Evolutionary conservation across 306 rosid genomes (phyloP).

Genomic region (Psophocarpus tetragonolobus): DNA sequence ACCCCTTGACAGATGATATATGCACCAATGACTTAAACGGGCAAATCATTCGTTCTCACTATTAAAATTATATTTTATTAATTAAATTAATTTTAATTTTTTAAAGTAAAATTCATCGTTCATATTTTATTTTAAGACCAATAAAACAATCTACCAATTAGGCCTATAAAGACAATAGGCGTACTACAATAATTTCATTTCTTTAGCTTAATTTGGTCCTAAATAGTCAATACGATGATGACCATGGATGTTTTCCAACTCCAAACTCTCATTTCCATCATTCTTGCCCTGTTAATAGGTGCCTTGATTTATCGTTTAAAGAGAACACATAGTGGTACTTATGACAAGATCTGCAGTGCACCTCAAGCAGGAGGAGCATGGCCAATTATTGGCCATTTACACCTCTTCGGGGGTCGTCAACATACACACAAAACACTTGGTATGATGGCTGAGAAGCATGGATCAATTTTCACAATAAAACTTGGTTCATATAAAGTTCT

Average conservation of each 20-base stretch:
- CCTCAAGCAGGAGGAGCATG: slow-evolving; percentile 41
- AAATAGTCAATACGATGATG: neutral
- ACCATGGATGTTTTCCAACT: slow-evolving; percentile 11
- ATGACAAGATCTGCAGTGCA: slow-evolving; percentile 13
- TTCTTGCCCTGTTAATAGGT: slow-evolving; percentile 9
- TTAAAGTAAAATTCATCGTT: neutral
- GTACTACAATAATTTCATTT: neutral
- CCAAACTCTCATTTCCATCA: slow-evolving; percentile 20
- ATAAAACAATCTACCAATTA: neutral
- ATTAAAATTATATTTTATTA: neutral
- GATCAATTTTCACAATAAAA: slow-evolving; percentile 35
- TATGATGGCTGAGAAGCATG: slow-evolving; percentile 38
- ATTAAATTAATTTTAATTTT: neutral
- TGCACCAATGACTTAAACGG: neutral
- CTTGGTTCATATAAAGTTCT: slow-evolving; percentile 38
- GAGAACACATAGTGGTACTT: neutral
- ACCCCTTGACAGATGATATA: neutral
- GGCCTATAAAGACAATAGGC: neutral
- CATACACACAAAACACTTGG: slow-evolving; percentile 38
- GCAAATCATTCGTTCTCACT: neutral
- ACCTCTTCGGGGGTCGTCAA: slow-evolving; percentile 28
- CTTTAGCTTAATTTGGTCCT: neutral
- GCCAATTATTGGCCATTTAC: slow-evolving; percentile 44
- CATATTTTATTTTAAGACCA: neutral
- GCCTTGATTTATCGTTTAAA: slow-evolving; percentile 24